Base-by-base conservation (phyloP, 2,329 filamentous ascomycete species). In the Cordyceps fumosorosea region DNA sequence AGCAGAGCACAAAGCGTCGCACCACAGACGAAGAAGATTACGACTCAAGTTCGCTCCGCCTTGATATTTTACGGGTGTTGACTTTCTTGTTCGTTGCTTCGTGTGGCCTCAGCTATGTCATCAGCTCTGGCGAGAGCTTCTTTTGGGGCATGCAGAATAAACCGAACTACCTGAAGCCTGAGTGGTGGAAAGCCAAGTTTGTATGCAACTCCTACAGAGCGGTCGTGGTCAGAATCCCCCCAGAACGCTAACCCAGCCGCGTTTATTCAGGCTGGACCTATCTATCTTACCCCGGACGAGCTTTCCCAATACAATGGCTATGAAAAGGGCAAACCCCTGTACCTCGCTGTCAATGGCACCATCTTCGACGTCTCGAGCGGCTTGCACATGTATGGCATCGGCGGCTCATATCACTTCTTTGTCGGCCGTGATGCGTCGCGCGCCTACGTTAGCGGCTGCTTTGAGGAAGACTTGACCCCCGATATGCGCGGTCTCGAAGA, bases 361-460 rank as follows among this genome's bases (percentile, higher is more conserved):
- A 90, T 96, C 76, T 95, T 89, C 81, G 91, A 96, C 75, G 91
- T 96, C 47, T 84, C 84, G n/a, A 76, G 81, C 34, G 87, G 86
- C 60, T 80, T 84, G 68, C 75, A 82, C 74, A 79, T 89, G 76
- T 95, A 95, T 78, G 90, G 90, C 0, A 88, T 93, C 0, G 92
- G 91, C 32, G 95, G 93, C 5, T 86, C 86, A 44, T 99, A 99
- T 80, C 82, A 87, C 70, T 88, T 89, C 77, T 96, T 99, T 74
- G 85, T 92, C 0, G 95, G 93, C 64, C 82, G 83, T 65, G 95
- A 99, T 75, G 93, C 93, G 40, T 86, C 89, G 16, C 88, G 95
- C 55, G 91, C 88, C 22, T 99, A 92, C 75, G 87, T 99, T 11
- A 98, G 95, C 2, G 91, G 91, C 20, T 99, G 95, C 75, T 99